Evolutionary conservation across 768 basidiomycete genomes (phyloP).

Genomic region (Baorangia bicolor): DNA sequence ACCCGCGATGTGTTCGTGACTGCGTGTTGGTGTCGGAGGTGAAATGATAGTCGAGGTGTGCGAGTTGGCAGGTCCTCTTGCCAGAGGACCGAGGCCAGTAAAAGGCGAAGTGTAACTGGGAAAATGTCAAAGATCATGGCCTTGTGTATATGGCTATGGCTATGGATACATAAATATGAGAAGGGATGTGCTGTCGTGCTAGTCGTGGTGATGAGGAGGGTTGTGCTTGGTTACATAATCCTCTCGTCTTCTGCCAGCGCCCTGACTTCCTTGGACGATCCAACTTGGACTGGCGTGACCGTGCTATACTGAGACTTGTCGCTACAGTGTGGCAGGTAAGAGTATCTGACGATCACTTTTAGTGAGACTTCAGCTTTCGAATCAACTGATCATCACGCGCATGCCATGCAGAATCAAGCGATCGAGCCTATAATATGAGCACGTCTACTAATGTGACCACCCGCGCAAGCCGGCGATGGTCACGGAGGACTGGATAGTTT

Average conservation of each 20-base stretch:
- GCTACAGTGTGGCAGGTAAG: not conserved
- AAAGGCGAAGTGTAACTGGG: slow-evolving; percentile 41
- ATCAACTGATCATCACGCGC: not conserved
- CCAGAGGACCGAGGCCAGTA: slow-evolving; percentile 46
- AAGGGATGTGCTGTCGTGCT: not conserved
- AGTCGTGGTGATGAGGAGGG: not conserved
- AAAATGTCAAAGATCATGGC: slow-evolving; percentile 29
- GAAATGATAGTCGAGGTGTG: slow-evolving; percentile 48
- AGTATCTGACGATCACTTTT: not conserved
- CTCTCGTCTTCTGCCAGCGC: not conserved
- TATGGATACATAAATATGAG: not conserved
- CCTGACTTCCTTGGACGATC: not conserved
- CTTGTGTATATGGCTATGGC: not conserved
- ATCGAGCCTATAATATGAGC: not conserved
- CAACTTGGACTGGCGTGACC: not conserved
- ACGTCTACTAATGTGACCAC: not conserved
- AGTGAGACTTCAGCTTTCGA: not conserved
- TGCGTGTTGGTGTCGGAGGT: slow-evolving; percentile 65
- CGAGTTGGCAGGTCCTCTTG: slow-evolving; percentile 28
- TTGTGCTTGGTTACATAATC: slow-evolving; percentile 8
- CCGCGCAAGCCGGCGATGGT: not conserved
- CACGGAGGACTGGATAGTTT: not conserved
- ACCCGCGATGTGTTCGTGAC: slow-evolving; percentile 51
- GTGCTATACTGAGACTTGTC: not conserved
- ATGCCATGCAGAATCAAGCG: not conserved